Conservation (phyloP, 305 asterid species). For the Andrographis paniculata region DNA sequence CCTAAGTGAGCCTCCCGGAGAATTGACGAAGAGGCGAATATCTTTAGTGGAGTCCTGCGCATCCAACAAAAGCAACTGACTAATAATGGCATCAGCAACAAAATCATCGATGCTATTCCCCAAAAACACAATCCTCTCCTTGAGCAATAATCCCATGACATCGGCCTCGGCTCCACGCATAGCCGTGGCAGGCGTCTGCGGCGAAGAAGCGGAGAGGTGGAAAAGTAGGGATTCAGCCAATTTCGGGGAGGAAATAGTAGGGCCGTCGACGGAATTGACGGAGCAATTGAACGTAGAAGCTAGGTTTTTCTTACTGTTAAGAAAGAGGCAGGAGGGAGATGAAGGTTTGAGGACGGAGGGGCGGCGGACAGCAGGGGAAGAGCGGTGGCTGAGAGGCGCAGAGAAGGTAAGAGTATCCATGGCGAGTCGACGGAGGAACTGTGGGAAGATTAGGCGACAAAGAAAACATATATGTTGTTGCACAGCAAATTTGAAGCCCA, state of each 20-base stretch:
- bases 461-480: too few species aligned
- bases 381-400: slow-evolving; percentile 33
- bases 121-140: slow-evolving; percentile 84
- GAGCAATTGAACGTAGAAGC: slow-evolving; percentile 26
- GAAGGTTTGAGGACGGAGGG: slow-evolving; percentile 18
- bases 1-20: slow-evolving; percentile 95
- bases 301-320: slow-evolving; percentile 19
- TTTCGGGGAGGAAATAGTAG: slow-evolving; percentile 12
- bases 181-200: slow-evolving; percentile 53
- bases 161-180: slow-evolving; percentile 66
- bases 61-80: slow-evolving; percentile 81
- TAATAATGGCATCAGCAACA: slow-evolving; percentile 75
- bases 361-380: slow-evolving; percentile 23
- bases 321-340: slow-evolving; percentile 9
- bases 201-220: slow-evolving; percentile 26
- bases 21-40: slow-evolving; percentile 80
- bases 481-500: too few species aligned
- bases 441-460: too few species aligned
- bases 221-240: slow-evolving; percentile 25
- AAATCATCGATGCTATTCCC: slow-evolving; percentile 71
- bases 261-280: not conserved
- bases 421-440: slow-evolving; percentile 1
- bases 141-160: slow-evolving; percentile 74
- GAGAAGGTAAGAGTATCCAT: slow-evolving; percentile 52
- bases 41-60: slow-evolving; percentile 77